Evolutionary conservation across 2,329 filamentous ascomycete species (phyloP).

Genomic region (Onygenales sp.): DNA sequence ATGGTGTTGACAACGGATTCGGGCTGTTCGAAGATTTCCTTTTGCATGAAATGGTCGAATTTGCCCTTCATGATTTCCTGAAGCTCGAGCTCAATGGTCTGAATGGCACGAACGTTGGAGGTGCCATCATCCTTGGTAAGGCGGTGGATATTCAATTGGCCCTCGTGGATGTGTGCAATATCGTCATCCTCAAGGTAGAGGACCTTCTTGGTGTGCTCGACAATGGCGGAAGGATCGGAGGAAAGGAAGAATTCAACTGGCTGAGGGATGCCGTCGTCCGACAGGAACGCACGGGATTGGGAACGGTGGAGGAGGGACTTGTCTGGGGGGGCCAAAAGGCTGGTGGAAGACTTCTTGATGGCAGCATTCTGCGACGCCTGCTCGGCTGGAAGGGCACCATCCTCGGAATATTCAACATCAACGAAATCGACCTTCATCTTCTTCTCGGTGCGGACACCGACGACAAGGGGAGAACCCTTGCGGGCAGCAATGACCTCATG

Average conservation of each 20-base stretch:
- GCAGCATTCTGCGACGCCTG: slow-evolving; percentile 92
- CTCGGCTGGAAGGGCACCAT: slow-evolving; percentile 82
- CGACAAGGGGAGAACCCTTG: slow-evolving; percentile 95
- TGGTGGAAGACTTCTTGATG: slow-evolving; percentile 74
- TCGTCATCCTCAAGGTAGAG: slow-evolving; percentile 99
- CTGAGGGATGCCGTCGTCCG: slow-evolving; percentile 94
- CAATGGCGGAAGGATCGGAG: slow-evolving; percentile 93
- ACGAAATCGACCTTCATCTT: slow-evolving; percentile 99
- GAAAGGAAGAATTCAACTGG: slow-evolving; percentile 99
- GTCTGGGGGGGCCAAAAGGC: slow-evolving; percentile 78
- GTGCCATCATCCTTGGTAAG: slow-evolving; percentile 93
- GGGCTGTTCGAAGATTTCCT: slow-evolving; percentile 99
- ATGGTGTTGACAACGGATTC: slow-evolving; percentile 99
- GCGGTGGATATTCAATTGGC: slow-evolving; percentile 97
- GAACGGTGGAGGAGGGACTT: slow-evolving; percentile 98
- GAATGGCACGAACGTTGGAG: slow-evolving; percentile 94
- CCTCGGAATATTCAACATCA: slow-evolving; percentile 93
- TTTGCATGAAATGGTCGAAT: slow-evolving; percentile 99
- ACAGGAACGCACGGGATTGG: slow-evolving; percentile 97
- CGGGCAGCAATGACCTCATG: slow-evolving; percentile 96
- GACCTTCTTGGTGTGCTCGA: slow-evolving; percentile 99
- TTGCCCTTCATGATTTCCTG: slow-evolving; percentile 99
- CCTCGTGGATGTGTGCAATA: slow-evolving; percentile 98
- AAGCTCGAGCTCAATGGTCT: slow-evolving; percentile 96
- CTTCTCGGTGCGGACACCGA: slow-evolving; percentile 92